A percentile compares a stretch with the other conserved stretches of the same genome.
These are phyloP conservation scores for Thuidium tamariscinum DNA, from an alignment of 225 moss, liverwort and hornwort species.

Conservation along the genomic window DNA sequence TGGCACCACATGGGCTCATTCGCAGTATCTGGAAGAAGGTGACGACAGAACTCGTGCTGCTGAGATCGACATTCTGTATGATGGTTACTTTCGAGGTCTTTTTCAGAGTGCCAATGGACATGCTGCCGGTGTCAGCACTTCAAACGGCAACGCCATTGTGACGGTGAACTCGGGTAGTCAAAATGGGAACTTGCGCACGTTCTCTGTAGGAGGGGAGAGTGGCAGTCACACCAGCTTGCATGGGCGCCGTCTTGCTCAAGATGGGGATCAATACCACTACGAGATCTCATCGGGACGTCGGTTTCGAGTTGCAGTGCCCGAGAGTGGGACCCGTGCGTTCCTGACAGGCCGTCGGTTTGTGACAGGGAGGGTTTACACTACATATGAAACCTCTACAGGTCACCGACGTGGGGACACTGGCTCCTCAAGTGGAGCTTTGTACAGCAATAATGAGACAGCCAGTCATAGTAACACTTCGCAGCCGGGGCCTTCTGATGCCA, in stretches of 20 bases:
- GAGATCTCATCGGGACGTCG: constrained; percentile 10
- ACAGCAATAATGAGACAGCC: constrained; percentile 13
- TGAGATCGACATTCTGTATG: constrained; percentile 58
- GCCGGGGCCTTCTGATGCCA: constrained; percentile 3
- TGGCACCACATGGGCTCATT: background rate
- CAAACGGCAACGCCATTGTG: background rate
- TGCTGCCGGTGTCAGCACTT: background rate
- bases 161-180: background rate
- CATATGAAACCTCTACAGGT: background rate
- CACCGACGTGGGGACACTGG: background rate
- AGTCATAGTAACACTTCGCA: constrained; percentile 3
- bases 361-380: background rate
- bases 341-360: background rate
- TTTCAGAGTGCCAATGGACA: constrained; percentile 29
- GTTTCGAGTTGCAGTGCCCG: background rate
- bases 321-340: background rate
- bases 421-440: constrained; percentile 11
- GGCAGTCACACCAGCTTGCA: constrained; percentile 9
- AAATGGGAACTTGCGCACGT: background rate
- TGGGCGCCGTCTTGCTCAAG: background rate
- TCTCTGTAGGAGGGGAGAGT: background rate
- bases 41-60: constrained; percentile 20
- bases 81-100: constrained; percentile 75
- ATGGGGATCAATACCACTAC: constrained; percentile 6
- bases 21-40: background rate